phyloP scores from a whole-genome alignment of 2,329 filamentous ascomycete genomes.

The Trichoderma harzianum region DNA sequence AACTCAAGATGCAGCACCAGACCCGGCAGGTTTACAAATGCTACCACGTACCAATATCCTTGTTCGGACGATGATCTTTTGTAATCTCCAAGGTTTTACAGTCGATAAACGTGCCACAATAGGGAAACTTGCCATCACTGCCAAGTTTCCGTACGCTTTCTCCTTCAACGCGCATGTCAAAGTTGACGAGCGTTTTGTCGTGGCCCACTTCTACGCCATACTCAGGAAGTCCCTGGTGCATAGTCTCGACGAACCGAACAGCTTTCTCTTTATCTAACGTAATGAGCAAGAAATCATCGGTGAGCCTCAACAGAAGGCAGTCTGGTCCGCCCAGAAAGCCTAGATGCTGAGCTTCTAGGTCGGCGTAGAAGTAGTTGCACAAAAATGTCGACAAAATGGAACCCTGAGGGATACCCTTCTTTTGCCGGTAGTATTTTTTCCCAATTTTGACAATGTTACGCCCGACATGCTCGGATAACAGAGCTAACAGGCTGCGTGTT shows the following conservation, averaged over 20 bases:
- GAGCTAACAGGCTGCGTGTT: constrained; percentile 58
- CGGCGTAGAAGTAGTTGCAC: constrained; percentile 95
- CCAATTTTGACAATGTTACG: constrained; percentile 85
- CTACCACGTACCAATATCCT: neutral
- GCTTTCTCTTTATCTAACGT: constrained; percentile 68
- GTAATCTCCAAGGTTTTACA: constrained; percentile 69
- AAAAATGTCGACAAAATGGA: constrained; percentile 82
- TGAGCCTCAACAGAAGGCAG: constrained; percentile 72
- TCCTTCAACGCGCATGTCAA: constrained; percentile 60
- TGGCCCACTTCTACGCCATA: constrained; percentile 79
- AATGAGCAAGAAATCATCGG: constrained; percentile 91
- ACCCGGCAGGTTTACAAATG: neutral
- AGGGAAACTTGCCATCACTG: constrained; percentile 63
- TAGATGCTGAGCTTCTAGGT: constrained; percentile 70
- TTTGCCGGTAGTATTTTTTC: constrained; percentile 84
- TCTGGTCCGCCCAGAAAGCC: constrained; percentile 57
- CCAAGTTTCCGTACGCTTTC: constrained; percentile 47
- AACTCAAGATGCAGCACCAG: neutral
- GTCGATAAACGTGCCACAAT: constrained; percentile 80
- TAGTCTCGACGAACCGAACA: constrained; percentile 67
- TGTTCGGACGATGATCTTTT: constrained; percentile 54
- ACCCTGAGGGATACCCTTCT: constrained; percentile 85
- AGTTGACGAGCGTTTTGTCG: constrained; percentile 81
- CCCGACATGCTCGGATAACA: constrained; percentile 76
- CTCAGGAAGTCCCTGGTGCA: constrained; percentile 73